A percentile compares a stretch with the other conserved stretches of the same genome.
These are phyloP conservation scores for Aurantiochytrium sp. DNA, from an alignment of 108 stramenopile species.

Conservation along the genomic window DNA sequence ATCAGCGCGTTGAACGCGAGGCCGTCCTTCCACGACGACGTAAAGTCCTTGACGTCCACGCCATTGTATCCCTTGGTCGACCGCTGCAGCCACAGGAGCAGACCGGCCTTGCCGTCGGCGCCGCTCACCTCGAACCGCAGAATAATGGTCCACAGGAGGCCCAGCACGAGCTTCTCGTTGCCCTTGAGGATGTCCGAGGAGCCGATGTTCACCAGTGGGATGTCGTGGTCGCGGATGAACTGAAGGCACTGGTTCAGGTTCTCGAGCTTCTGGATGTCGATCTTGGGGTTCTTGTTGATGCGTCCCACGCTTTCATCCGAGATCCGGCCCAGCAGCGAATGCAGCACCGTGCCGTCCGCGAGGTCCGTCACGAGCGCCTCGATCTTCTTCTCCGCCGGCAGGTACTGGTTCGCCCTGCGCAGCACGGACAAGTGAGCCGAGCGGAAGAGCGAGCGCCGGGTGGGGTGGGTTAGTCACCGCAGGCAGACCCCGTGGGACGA, in stretches of 20 bases:
- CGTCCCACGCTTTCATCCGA: conserved; percentile 29
- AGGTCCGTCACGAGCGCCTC: conserved; percentile 39
- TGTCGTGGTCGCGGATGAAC: conserved; percentile 32
- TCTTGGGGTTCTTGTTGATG: conserved; percentile 39
- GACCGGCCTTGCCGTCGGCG: conserved; percentile 44
- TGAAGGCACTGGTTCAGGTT: conserved; percentile 34
- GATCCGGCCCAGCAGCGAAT: conserved; percentile 35
- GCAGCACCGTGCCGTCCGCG: conserved; percentile 25
- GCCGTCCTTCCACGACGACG: conserved; percentile 38
- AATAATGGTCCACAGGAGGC: conserved; percentile 46
- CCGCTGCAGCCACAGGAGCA: conserved; percentile 42
- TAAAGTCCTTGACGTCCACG: conserved; percentile 42
- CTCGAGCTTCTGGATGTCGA: conserved; percentile 45
- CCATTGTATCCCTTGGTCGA: conserved; percentile 34
- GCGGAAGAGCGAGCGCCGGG: no score
- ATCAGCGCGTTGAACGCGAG: conserved; percentile 42
- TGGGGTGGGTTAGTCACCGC: no score
- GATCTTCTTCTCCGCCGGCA: conserved; percentile 5
- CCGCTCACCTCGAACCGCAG: conserved; percentile 43
- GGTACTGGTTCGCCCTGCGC: conserved; percentile 11
- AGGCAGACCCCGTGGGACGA: no score
- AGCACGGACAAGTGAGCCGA: not conserved
- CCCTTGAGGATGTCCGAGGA: conserved; percentile 41
- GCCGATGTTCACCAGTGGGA: conserved; percentile 41
- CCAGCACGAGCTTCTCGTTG: conserved; percentile 37